Conservation (phyloP, 2,329 filamentous ascomycete genomes). For the Thielaviopsis ethacetica region DNA sequence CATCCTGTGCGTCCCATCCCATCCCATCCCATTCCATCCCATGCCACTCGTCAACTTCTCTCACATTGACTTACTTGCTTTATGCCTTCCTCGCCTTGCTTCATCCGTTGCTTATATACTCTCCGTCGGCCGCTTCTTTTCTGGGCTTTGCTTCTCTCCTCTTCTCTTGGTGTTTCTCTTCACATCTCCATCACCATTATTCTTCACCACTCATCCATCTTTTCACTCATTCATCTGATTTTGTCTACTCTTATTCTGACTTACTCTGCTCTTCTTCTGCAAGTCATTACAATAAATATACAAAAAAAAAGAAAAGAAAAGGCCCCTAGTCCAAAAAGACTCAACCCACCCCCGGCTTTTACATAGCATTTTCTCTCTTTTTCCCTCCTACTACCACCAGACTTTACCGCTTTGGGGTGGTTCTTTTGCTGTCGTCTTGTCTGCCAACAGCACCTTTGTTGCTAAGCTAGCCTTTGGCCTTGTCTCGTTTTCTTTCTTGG, state of each 20-base stretch:
- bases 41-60: neutral
- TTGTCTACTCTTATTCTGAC: neutral
- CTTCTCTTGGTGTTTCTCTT: neutral
- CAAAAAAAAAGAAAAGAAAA: too few species aligned
- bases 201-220: neutral
- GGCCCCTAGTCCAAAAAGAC: neutral
- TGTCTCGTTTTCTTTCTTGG: neutral
- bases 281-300: too few species aligned
- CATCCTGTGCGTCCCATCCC: too few species aligned
- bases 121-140: neutral
- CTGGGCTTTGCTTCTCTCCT: neutral
- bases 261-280: neutral
- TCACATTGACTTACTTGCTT: neutral
- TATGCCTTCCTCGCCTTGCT: neutral
- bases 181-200: neutral
- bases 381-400: neutral
- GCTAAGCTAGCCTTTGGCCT: too few species aligned
- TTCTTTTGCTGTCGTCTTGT: constrained; percentile 5
- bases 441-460: neutral
- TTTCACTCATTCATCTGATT: neutral
- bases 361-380: neutral
- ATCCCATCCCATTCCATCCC: too few species aligned
- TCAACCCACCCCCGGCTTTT: neutral
- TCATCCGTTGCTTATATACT: neutral
- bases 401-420: constrained; percentile 1